A percentile compares a stretch with the other conserved stretches of the same genome.
Evolutionary conservation across 192 early-diverging fungal species (phyloP).

Genomic region (Gryganskiella cystojenkinii): DNA sequence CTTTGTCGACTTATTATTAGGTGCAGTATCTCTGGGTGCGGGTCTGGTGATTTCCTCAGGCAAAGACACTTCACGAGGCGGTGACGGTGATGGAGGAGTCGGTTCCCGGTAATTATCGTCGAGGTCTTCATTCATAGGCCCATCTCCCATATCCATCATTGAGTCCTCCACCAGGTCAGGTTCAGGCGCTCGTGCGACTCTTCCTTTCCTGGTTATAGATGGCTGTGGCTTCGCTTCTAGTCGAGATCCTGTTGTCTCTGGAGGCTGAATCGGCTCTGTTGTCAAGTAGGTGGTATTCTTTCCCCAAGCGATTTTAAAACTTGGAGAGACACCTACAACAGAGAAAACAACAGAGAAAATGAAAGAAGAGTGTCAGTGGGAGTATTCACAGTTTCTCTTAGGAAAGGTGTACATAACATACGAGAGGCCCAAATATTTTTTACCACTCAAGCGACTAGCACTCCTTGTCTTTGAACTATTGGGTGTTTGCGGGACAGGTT

Average conservation of each 20-base stretch:
- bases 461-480: conserved; percentile 11
- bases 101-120: too few relatives aligned
- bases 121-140: too few relatives aligned
- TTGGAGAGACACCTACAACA: conserved; percentile 18
- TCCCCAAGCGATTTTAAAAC: conserved; percentile 21
- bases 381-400: neutral
- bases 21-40: too few relatives aligned
- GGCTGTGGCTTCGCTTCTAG: too few relatives aligned
- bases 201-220: too few relatives aligned
- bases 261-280: conserved; percentile 3
- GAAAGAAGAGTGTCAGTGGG: neutral
- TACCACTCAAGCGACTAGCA: conserved; percentile 18
- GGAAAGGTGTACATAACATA: neutral
- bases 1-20: neutral
- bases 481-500: neutral
- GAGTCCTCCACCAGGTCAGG: too few relatives aligned
- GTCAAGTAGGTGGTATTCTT: conserved; percentile 1
- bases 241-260: too few relatives aligned
- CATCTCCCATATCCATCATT: too few relatives aligned
- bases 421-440: neutral
- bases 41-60: too few relatives aligned
- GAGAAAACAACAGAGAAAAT: neutral
- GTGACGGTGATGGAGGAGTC: too few relatives aligned
- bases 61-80: too few relatives aligned
- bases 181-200: too few relatives aligned